Evolutionary conservation across 345 rosid species (phyloP), one percentile per base, ranked within the genome.

Genomic region (Toxicodendron radicans): DNA sequence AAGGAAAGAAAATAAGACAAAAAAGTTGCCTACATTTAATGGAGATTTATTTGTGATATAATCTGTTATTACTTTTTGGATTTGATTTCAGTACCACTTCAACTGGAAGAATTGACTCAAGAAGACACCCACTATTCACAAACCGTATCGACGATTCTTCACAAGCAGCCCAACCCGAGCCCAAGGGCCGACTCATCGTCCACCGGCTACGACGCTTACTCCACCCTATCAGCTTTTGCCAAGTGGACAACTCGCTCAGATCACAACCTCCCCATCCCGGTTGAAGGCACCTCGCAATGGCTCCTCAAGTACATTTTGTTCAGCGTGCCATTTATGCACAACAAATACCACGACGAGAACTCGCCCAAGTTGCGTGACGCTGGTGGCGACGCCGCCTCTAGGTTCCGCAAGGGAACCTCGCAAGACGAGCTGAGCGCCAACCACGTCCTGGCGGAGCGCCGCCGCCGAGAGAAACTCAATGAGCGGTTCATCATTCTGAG

Each of bases 381-480:
- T 20, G 81, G 71, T 56, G 78, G 66, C 3, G 48, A 78, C 7
- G 45, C 71, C 1, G 74, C 79, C 17, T 58, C 54, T 18, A 82
- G 82, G 27, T 76, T 84, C 80, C 86, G 85, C 7, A 89, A 82
- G 49, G 81, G 85, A 59, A 75, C 81, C 21, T 74, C 81, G 0
- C 92, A 86, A 63, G 95, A 88, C 1, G 97, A 92, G 81, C 89
- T 89, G 69, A 90, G 88, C 76, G 94, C 97, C 23, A 96, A 87
- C 81, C 99, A 96, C 56, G 97, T 92, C 33, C 84, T 92, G 23
- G 98, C 99, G 0, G 98, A 96, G 85, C 86, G 99, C 41, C 95
- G 98, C 33, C 89, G 99, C 2, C 87, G 98, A 0, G 98, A 93
- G 86, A 96, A 96, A 82, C 89, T 96, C 3, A 96, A 96, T 64